Conservation (phyloP, 352 stramenopile genomes). For the Phytophthora brassicae region DNA sequence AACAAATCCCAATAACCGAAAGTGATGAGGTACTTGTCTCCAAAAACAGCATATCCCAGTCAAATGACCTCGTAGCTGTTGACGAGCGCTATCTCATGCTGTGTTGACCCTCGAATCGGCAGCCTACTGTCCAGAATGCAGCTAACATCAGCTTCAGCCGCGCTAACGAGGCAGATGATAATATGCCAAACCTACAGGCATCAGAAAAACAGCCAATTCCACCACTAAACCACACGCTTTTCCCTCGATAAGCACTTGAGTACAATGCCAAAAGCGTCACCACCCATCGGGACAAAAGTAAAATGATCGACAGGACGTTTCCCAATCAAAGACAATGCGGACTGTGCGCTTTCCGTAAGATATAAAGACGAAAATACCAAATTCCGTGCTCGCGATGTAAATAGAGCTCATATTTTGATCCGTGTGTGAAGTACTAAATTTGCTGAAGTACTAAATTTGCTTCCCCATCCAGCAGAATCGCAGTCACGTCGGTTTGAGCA, state of each 20-base stretch:
- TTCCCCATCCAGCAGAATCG: slow-evolving; percentile 1
- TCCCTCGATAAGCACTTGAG: slow-evolving; percentile 3
- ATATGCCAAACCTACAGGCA: slow-evolving; percentile 8
- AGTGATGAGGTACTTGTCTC: slow-evolving; percentile 21
- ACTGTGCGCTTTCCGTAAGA: not conserved
- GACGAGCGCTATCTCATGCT: slow-evolving; percentile 1
- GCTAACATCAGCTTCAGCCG: slow-evolving; percentile 14
- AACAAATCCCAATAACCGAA: slow-evolving; percentile 27
- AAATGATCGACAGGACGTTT: slow-evolving; percentile 13
- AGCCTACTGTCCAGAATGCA: slow-evolving; percentile 28
- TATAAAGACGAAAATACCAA: not conserved
- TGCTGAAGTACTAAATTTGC: slow-evolving; percentile 5
- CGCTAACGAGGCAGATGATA: slow-evolving; percentile 9
- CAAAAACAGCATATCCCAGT: slow-evolving; percentile 25
- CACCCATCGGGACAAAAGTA: slow-evolving; percentile 16
- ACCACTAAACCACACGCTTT: slow-evolving; percentile 12
- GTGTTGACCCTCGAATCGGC: slow-evolving; percentile 40
- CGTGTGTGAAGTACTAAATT: slow-evolving; percentile 1
- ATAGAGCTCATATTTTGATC: not conserved
- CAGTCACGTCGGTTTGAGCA: slow-evolving; percentile 14
- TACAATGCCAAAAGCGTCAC: slow-evolving; percentile 12
- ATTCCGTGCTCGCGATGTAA: slow-evolving; percentile 5
- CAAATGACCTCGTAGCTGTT: slow-evolving; percentile 35
- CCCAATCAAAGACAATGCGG: slow-evolving; percentile 18
- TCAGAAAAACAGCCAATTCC: slow-evolving; percentile 19